Evolutionary conservation across 306 rosid genomes (phyloP).

Genomic region (Vicia sativa): DNA sequence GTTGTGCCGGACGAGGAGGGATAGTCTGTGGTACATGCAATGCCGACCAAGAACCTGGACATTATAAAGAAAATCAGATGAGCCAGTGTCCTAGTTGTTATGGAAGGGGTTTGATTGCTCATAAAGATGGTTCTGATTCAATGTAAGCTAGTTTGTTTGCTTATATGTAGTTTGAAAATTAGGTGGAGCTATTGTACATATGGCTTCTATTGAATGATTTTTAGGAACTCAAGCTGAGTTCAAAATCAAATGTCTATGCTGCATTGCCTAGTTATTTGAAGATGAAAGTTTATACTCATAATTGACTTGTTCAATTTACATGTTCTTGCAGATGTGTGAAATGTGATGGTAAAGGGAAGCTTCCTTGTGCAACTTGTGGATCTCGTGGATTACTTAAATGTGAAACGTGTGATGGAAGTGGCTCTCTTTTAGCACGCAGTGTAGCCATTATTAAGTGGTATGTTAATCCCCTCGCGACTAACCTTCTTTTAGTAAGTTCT

Average conservation of each 20-base stretch:
- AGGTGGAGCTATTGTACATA: background rate
- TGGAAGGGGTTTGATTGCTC: conserved; percentile 97
- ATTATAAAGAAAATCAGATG: conserved; percentile 79
- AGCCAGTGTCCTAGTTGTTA: conserved; percentile 69
- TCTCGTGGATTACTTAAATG: conserved; percentile 84
- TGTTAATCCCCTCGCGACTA: conserved; percentile 34
- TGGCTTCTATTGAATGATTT: background rate
- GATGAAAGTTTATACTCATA: conserved; percentile 21
- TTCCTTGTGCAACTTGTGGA: conserved; percentile 83
- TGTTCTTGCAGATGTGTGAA: conserved; percentile 77
- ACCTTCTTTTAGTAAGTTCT: conserved; percentile 2
- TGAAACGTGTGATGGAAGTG: conserved; percentile 63
- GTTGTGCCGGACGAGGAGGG: conserved; percentile 78
- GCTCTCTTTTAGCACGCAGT: conserved; percentile 69
- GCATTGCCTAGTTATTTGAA: conserved; percentile 21
- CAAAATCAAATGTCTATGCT: conserved; percentile 27
- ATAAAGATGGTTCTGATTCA: conserved; percentile 92
- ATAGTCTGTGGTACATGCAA: conserved; percentile 65
- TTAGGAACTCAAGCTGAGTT: conserved; percentile 2
- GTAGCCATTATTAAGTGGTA: conserved; percentile 81
- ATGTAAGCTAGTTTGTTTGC: conserved; percentile 52
- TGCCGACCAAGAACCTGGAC: conserved; percentile 79
- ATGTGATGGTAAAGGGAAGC: conserved; percentile 79
- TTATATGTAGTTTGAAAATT: conserved; percentile 2
- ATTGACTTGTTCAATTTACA: conserved; percentile 26